These are phyloP conservation scores for Setaria viridis DNA, from an alignment of 202 grass and related monocot species.

Conservation along the genomic window DNA sequence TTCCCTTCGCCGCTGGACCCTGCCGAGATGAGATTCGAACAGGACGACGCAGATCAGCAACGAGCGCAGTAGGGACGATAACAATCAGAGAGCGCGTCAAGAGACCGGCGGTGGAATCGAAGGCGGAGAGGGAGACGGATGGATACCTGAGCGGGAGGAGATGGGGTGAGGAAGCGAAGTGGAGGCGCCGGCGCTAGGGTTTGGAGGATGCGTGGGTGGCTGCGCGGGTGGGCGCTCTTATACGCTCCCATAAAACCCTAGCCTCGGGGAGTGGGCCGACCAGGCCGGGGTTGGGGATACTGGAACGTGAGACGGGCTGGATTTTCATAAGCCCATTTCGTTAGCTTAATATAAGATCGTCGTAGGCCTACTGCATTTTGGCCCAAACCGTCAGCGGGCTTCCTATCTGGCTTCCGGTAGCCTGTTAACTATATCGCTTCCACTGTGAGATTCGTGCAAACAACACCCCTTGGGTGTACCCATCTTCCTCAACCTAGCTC, in stretches of 20 bases:
- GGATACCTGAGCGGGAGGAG: slow-evolving; percentile 42
- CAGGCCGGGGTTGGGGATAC: neutral
- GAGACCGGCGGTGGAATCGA: neutral
- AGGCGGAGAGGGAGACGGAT: neutral
- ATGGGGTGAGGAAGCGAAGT: slow-evolving; percentile 9
- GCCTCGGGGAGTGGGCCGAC: neutral
- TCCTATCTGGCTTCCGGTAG: too few relatives aligned
- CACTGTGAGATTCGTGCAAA: too few relatives aligned
- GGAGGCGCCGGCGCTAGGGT: slow-evolving; percentile 58
- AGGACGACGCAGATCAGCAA: neutral
- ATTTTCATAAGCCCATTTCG: neutral
- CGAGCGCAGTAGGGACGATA: neutral
- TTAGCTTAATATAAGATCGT: neutral
- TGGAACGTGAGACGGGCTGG: neutral
- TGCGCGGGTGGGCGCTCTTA: neutral
- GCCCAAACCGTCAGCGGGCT: too few relatives aligned
- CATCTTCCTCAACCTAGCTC: too few relatives aligned
- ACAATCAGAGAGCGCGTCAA: neutral
- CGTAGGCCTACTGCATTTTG: too few relatives aligned
- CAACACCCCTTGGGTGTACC: too few relatives aligned
- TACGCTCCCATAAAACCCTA: slow-evolving; percentile 54
- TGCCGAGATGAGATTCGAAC: neutral
- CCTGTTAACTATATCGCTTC: too few relatives aligned
- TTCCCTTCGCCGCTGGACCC: slow-evolving; percentile 38
- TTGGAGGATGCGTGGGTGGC: slow-evolving; percentile 5